Base-by-base conservation (phyloP, 2,329 filamentous ascomycete species). In the Colletotrichum falcatum region DNA sequence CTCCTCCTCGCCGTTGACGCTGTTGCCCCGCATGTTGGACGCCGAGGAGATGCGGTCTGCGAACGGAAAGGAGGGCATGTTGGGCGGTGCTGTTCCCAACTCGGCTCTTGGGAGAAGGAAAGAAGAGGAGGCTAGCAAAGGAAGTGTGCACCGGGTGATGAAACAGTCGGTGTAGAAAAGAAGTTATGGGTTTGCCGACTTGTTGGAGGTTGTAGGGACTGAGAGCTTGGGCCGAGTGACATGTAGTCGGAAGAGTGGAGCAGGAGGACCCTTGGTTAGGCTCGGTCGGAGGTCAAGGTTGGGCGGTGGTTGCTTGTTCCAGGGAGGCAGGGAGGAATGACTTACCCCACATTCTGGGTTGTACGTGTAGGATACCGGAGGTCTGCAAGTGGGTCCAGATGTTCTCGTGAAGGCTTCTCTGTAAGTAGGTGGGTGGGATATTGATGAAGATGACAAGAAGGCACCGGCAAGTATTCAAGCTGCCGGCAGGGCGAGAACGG, bases 1-100 rank as follows among this genome's bases (percentile, higher is more conserved):
- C 61, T 82, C 81, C 28, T 81, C 79, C 67, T 84, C 80, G 51
- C 78, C 76, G 51, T 66, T 62, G 33, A 65, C 65, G 26, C 61
- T 62, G 26, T 77, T 74, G 37, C 77, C 76, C 62, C 79, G 76
- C 76, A 81, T 80, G 54, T 39, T 63, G 44, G 59, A 51, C 18
- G 64, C 28, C 53, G 68, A 67, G 16, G 68, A 67, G 54, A 61
- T 65, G 44, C 63, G 63, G 44, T 67, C 53, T 30, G 28, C 33
- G 54, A 67, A 66, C 14, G 67, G 56, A 16, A 70, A 62, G n/a
- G 60, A 54, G 26, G 67, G 56, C 67, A 66, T 70, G 30, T 44
- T 33, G 33, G 5, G 20, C 5, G 20, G 23, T 20, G 14, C 48
- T 26, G n/a, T 20, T 16, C 37, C 59, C 9, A 2, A 42, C 35